Percentiles rank a stretch among this genome's conserved stretches.
Conservation (phyloP, 768 basidiomycete species). For the Lactifluus pinguis region DNA sequence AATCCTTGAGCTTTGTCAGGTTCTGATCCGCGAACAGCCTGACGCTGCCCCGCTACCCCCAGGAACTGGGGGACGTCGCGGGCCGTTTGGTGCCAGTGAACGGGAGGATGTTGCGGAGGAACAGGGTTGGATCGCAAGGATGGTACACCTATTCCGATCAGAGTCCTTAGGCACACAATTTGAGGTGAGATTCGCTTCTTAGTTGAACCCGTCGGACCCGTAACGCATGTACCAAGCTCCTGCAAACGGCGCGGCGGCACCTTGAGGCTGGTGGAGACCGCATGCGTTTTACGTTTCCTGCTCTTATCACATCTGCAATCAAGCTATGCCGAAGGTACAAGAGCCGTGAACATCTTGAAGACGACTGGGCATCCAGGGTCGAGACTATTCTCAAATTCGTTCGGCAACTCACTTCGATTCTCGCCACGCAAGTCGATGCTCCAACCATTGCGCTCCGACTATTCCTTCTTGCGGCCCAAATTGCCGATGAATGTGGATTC, state of each 20-base stretch:
- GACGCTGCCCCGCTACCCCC: constrained; percentile 37
- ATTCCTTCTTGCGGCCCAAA: constrained; percentile 92
- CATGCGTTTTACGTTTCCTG: constrained; percentile 95
- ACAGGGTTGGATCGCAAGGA: constrained; percentile 96
- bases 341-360: constrained; percentile 65
- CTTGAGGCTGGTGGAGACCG: constrained; percentile 90
- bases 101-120: constrained; percentile 93
- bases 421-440: constrained; percentile 89
- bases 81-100: constrained; percentile 50
- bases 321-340: constrained; percentile 91
- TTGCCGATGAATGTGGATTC: constrained; percentile 89
- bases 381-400: constrained; percentile 89
- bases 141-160: constrained; percentile 91
- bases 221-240: constrained; percentile 41
- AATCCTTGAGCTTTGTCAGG: constrained; percentile 86
- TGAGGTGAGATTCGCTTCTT: constrained; percentile 44
- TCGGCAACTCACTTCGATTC: constrained; percentile 86
- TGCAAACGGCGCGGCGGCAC: constrained; percentile 85
- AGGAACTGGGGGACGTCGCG: constrained; percentile 42
- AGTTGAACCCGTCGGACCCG: not conserved
- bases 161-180: constrained; percentile 86
- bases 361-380: constrained; percentile 80
- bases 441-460: constrained; percentile 87
- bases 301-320: constrained; percentile 87
- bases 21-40: constrained; percentile 79